Evolutionary conservation across 2,329 filamentous ascomycete species (phyloP).

Genomic region (Aureobasidium pullulans): DNA sequence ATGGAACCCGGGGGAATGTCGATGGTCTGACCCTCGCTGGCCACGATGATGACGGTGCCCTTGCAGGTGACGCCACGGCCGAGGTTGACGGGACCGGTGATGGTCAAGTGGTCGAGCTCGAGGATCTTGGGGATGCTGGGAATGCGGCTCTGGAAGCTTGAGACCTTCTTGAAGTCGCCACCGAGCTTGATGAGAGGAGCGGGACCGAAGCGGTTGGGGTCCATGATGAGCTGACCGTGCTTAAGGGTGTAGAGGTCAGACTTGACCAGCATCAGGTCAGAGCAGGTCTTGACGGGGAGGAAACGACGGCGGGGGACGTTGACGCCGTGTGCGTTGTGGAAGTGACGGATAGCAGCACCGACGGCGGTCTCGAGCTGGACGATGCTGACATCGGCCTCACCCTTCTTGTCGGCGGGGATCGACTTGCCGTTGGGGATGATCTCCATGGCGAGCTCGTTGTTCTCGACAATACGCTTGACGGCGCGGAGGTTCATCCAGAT

Average conservation of each 20-base stretch:
- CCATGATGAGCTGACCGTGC: conserved; percentile 96
- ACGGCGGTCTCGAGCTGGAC: conserved; percentile 98
- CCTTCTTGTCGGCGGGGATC: conserved; percentile 98
- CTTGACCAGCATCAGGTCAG: conserved; percentile 98
- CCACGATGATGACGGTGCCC: conserved; percentile 98
- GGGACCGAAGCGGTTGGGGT: conserved; percentile 90
- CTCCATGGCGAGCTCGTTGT: conserved; percentile 97
- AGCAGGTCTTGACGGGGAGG: conserved; percentile 99
- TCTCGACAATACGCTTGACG: conserved; percentile 97
- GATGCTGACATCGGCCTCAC: conserved; percentile 94
- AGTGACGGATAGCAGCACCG: conserved; percentile 96
- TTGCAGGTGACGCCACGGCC: conserved; percentile 93
- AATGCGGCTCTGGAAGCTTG: conserved; percentile 86
- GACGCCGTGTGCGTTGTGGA: conserved; percentile 96
- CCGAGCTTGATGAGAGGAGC: conserved; percentile 98
- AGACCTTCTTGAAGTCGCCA: conserved; percentile 99
- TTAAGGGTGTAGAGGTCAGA: conserved; percentile 97
- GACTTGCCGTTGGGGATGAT: conserved; percentile 99
- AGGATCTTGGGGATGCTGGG: conserved; percentile 83
- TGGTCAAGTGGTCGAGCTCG: conserved; percentile 90
- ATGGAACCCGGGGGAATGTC: conserved; percentile 95
- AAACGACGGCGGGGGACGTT: conserved; percentile 96
- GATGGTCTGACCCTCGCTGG: conserved; percentile 94
- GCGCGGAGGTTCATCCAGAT: conserved; percentile 98
- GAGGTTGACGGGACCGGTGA: conserved; percentile 94